Evolutionary conservation across 192 early-diverging fungal genomes (phyloP), one percentile per base, ranked within the genome.

Genomic region (Entrophospora sp.): DNA sequence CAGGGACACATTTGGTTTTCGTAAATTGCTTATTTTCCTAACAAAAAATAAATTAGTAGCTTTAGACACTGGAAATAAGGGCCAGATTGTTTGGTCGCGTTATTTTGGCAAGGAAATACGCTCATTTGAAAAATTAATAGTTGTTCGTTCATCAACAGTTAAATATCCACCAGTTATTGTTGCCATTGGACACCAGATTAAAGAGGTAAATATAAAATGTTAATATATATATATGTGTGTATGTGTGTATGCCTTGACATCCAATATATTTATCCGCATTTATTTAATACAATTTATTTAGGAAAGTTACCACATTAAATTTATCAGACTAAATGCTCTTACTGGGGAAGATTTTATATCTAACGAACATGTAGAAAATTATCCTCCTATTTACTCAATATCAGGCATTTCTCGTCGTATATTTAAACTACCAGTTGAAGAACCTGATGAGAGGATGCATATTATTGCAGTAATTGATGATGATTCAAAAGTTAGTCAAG

Each of bases 11-110:
- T 83, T 86, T 78, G 96, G 96, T 2, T 81, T 96, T 62, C 86
- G 91, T 61, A 95, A 97, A 73, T 76, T 97, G n/a, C 72, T 91
- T 20, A 71, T 99, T 12, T 88, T 93, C 69, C 85, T 80, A 7
- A 83, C 93, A 16, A 55, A 73, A 3, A 90, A 81, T 2, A 91
- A 92, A 53, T 49, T 98, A 12, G 75, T 91, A 30, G 94, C 91
- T 5, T 75, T 95, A 20, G 88, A 94, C 66, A 90, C 94, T 37
- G 80, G 75, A 52, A 83, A 72, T 46, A 76, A 81, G 43, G 94
- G 94, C 3, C 69, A 81, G 25, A 81, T 85, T 53, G 76, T 91
- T 7, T 99, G 97, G 97, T 82, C 85, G 35, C 77, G 72, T 44
- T 74, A 70, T 63, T 73, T 66, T 73, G 71, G 60, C 43, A 70